Percentiles rank a stretch among this genome's conserved stretches.
phyloP scores from a whole-genome alignment of 2,329 filamentous ascomycete genomes.

The Fusarium goolgardi region DNA sequence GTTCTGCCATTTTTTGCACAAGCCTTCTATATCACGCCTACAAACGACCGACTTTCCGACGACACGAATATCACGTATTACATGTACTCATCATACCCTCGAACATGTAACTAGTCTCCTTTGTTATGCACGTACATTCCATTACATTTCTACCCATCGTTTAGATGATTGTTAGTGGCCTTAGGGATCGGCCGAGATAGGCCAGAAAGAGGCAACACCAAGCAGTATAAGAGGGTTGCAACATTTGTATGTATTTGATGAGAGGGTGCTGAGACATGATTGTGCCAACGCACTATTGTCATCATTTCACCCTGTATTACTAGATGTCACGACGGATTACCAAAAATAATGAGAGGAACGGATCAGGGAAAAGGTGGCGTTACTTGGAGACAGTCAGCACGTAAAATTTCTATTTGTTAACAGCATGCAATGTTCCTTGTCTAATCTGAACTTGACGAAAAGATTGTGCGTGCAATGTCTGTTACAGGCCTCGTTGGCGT shows the following conservation, averaged over 20 bases:
- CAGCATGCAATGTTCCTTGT: conserved; percentile 10
- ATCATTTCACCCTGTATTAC: conserved; percentile 29
- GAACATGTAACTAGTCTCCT: conserved; percentile 35
- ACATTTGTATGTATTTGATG: background rate
- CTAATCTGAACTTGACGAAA: background rate
- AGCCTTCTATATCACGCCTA: conserved; percentile 19
- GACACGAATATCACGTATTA: conserved; percentile 45
- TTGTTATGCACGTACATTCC: conserved; percentile 22
- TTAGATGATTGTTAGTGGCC: conserved; percentile 24
- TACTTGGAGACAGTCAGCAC: conserved; percentile 22
- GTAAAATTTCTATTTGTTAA: conserved; percentile 18
- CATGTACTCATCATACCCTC: conserved; percentile 37
- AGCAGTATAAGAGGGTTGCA: background rate
- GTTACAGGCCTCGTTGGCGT: background rate
- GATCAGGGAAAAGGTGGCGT: conserved; percentile 19
- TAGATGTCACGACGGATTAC: conserved; percentile 29
- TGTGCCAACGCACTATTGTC: background rate
- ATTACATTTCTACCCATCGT: background rate
- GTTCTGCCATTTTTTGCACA: conserved; percentile 8
- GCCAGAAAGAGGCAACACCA: background rate
- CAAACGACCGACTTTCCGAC: conserved; percentile 38
- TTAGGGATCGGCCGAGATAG: conserved; percentile 2
- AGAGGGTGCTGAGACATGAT: conserved; percentile 1
- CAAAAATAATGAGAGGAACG: conserved; percentile 37
- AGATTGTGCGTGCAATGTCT: background rate